Evolutionary conservation across 371 early-diverging fungal genomes (phyloP), one percentile per base, ranked within the genome.

Genomic region (Haplosporangium sp.): DNA sequence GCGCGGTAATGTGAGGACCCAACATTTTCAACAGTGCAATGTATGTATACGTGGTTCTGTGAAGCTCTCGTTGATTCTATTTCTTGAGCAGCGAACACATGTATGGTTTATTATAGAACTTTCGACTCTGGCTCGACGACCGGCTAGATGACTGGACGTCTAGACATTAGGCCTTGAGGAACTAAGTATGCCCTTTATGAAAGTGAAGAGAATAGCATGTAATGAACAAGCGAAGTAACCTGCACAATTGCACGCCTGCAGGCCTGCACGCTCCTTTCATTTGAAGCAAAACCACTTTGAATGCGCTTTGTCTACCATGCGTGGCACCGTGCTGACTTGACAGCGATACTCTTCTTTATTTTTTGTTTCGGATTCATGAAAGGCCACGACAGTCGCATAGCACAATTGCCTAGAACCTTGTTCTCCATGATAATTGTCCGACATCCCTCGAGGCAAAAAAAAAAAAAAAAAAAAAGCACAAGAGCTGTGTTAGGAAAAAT

Each of bases 321-420:
- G 18, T 16, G 10, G 20, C 50, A 50, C 14, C 6, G 20, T 14
- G 14, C 20, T 50, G 20, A 18, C 20, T 18, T 18, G 9, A 29
- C 50, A 50, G 13, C 18, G 50, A 5, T 20, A 18, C 16, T 9
- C 18, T 50, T 50, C 18, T 16, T 16, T 18, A 8, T 50, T 18
- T 16, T 18, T 18, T 18, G 20, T 16, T 16, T 50, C 18, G n/a
- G 20, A 50, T 50, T 18, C 50, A 50, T 8, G 50, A 50, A 50
- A 50, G 50, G 50, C 16, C 50, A 6, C 50, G 20, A 50, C 20
- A 10, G 46, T 14, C 46, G 46, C 46, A 46, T 50, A 50, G 50
- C 50, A 50, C 14, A 50, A 50, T 45, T 50, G 50, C 50, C 50
- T 50, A 50, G 50, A 50, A 50, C 50, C 50, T 50, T 18, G 50